phyloP scores from a whole-genome alignment of 1,284 basidiomycete genomes.

The Rhodotorula sp. region DNA sequence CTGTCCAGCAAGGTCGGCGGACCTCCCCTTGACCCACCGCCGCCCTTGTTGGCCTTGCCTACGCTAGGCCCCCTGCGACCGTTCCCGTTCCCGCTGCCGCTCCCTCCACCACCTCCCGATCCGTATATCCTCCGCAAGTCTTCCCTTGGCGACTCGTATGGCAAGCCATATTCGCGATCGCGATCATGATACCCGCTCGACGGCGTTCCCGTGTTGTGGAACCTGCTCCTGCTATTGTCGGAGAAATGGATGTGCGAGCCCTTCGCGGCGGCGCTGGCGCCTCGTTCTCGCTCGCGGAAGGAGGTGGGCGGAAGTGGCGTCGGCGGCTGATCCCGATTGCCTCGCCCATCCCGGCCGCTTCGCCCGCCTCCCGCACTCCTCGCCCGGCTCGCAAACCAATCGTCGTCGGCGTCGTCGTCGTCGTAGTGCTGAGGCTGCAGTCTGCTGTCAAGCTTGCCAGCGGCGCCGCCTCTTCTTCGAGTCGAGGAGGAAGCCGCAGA shows the following conservation, averaged over 20 bases:
- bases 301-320: background rate
- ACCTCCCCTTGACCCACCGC: background rate
- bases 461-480: constrained; percentile 5
- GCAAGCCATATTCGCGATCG: constrained; percentile 3
- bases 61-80: background rate
- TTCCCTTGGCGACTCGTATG: constrained; percentile 13
- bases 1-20: constrained; percentile 4
- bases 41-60: background rate
- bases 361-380: background rate
- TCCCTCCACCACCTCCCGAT: background rate
- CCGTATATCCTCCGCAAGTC: constrained; percentile 7
- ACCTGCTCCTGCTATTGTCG: constrained; percentile 9
- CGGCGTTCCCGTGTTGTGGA: background rate
- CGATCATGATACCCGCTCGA: background rate
- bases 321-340: background rate
- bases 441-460: constrained; percentile 12
- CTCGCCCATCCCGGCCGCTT: background rate
- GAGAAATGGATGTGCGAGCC: constrained; percentile 26
- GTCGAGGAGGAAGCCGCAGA: constrained; percentile 10
- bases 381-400: constrained; percentile 38
- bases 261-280: background rate
- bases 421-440: background rate
- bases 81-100: background rate
- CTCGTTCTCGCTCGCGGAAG: background rate
- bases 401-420: constrained; percentile 28